Conservation (phyloP, 441 rosid species). For the Hypseocharis bilobata region DNA sequence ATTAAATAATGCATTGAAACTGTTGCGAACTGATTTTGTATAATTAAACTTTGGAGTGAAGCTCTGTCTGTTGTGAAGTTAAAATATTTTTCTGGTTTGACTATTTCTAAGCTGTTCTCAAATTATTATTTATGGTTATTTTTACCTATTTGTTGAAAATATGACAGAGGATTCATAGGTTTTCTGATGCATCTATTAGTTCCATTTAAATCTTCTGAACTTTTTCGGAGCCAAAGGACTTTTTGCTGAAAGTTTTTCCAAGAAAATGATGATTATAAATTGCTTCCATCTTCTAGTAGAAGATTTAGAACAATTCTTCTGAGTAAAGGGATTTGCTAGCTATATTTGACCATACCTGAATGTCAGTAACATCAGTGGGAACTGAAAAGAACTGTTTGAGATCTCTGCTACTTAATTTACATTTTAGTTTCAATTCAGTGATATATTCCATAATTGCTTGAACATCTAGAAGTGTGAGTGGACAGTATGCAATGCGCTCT, state of each 20-base stretch:
- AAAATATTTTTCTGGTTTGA: not conserved
- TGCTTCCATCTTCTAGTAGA: not conserved
- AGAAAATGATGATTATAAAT: not conserved
- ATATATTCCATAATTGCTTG: not conserved
- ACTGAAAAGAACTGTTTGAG: too few relatives aligned
- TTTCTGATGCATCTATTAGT: too few relatives aligned
- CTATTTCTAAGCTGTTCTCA: not conserved
- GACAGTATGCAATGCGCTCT: not conserved
- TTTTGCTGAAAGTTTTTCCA: too few relatives aligned
- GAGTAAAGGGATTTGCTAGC: not conserved
- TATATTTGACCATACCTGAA: too few relatives aligned
- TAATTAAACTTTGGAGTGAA: not conserved
- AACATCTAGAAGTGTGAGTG: not conserved
- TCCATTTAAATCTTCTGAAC: too few relatives aligned
- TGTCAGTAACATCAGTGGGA: not conserved
- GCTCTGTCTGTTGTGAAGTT: slow-evolving; percentile 5
- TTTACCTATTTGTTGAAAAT: not conserved
- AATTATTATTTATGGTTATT: not conserved
- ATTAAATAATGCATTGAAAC: not conserved
- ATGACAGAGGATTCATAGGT: not conserved
- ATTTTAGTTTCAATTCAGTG: not conserved
- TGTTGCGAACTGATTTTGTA: not conserved
- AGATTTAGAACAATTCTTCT: not conserved
- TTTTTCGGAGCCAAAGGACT: too few relatives aligned
- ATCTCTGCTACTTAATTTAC: not conserved